Evolutionary conservation across 106 monocot species (phyloP).

Genomic region (Dactylorhiza incarnata): DNA sequence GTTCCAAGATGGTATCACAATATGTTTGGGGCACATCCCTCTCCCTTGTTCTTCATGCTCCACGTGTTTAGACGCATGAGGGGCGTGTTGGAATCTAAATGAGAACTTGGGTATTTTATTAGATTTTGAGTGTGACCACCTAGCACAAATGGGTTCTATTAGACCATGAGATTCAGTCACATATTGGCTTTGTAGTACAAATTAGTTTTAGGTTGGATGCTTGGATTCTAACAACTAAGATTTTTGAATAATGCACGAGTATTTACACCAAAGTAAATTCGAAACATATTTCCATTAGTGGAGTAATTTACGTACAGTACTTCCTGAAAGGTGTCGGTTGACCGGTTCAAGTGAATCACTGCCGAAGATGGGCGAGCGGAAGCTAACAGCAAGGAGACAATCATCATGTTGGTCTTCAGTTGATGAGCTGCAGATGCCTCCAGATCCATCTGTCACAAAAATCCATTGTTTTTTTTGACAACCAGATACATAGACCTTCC

Average conservation of each 20-base stretch:
- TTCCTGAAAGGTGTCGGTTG: constrained; percentile 49
- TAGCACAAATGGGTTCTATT: too few species aligned
- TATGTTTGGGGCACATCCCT: too few species aligned
- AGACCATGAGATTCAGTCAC: too few species aligned
- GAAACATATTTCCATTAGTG: not conserved
- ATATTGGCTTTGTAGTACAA: too few species aligned
- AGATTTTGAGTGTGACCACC: too few species aligned
- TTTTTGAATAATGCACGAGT: not conserved
- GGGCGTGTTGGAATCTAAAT: too few species aligned
- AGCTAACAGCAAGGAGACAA: constrained; percentile 68
- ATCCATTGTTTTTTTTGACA: constrained; percentile 84
- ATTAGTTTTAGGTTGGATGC: too few species aligned
- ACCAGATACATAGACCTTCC: constrained; percentile 56
- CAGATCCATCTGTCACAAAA: constrained; percentile 74
- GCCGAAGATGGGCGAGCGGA: constrained; percentile 33
- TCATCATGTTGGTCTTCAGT: constrained; percentile 20
- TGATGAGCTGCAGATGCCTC: constrained; percentile 16
- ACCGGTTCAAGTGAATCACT: constrained; percentile 40
- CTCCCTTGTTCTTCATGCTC: too few species aligned
- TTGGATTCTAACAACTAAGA: not conserved
- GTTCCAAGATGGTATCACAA: too few species aligned
- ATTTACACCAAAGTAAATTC: not conserved
- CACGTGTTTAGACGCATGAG: too few species aligned
- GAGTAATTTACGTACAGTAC: constrained; percentile 29
- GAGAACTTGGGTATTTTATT: too few species aligned